Evolutionary conservation across 495 filamentous ascomycete genomes (phyloP).

Genomic region (Talaromyces ruber): DNA sequence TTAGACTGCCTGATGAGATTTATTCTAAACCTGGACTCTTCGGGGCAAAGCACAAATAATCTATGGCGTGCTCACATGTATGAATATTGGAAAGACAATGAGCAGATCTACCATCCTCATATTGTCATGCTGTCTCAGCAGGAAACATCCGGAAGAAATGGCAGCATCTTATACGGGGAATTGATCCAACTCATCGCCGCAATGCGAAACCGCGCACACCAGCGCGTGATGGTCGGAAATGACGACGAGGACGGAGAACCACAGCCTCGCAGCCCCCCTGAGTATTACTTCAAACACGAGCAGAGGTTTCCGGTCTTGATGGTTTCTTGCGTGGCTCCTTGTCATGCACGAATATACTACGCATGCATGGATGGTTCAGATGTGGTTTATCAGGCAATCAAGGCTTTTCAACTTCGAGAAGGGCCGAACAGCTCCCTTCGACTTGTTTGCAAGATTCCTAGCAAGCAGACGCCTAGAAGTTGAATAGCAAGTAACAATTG

Average conservation of each 20-base stretch:
- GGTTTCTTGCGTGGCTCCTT: slow-evolving; percentile 4
- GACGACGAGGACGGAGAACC: neutral
- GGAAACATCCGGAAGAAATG: neutral
- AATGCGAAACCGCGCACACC: neutral
- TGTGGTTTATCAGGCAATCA: too few relatives aligned
- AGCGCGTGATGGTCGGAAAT: neutral
- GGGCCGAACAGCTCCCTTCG: too few relatives aligned
- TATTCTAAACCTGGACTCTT: too few relatives aligned
- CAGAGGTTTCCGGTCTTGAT: slow-evolving; percentile 1
- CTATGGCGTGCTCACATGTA: neutral
- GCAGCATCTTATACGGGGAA: neutral
- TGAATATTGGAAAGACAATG: neutral
- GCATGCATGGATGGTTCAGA: slow-evolving; percentile 7
- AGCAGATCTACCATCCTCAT: neutral
- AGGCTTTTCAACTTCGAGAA: too few relatives aligned
- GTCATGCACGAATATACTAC: slow-evolving; percentile 10
- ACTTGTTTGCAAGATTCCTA: too few relatives aligned
- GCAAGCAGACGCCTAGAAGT: too few relatives aligned
- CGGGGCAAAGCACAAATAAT: too few relatives aligned
- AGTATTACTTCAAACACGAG: neutral
- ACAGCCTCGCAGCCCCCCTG: neutral
- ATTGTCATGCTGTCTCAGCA: neutral
- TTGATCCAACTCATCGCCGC: neutral
- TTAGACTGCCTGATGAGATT: too few relatives aligned
- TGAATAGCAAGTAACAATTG: too few relatives aligned